phyloP scores from a whole-genome alignment of 345 rosid genomes.

The Acer campestre region DNA sequence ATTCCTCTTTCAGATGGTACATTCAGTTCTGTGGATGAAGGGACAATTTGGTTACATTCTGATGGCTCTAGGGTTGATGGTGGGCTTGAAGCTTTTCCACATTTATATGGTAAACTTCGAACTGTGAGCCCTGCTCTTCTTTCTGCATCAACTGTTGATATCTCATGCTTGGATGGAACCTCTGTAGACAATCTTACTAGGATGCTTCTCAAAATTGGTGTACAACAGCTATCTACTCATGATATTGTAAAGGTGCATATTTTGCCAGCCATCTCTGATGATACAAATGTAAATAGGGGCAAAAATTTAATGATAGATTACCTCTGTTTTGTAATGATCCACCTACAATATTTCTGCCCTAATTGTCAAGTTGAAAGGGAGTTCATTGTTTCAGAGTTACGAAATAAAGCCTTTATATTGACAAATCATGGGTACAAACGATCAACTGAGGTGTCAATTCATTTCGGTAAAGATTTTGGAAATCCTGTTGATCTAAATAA shows the following conservation, averaged over 20 bases:
- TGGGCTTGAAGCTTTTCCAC: constrained; percentile 68
- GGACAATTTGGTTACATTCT: constrained; percentile 81
- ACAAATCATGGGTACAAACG: constrained; percentile 74
- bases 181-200: constrained; percentile 44
- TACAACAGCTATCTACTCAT: constrained; percentile 83
- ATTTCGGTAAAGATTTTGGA: constrained; percentile 71
- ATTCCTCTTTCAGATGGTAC: constrained; percentile 84
- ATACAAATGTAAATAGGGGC: constrained; percentile 25
- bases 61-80: constrained; percentile 52
- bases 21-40: constrained; percentile 65
- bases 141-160: constrained; percentile 43
- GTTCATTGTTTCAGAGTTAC: constrained; percentile 57
- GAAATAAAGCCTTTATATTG: constrained; percentile 60
- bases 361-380: constrained; percentile 68
- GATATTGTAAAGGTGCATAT: constrained; percentile 77
- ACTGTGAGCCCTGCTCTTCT: constrained; percentile 65
- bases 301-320: constrained; percentile 65
- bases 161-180: constrained; percentile 29
- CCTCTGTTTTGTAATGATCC: constrained; percentile 83
- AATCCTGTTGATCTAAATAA: constrained; percentile 51
- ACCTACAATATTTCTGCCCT: constrained; percentile 70
- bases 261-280: constrained; percentile 65
- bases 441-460: constrained; percentile 56
- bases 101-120: constrained; percentile 69
- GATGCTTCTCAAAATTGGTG: constrained; percentile 74